These are phyloP conservation scores for Triglochin maritima DNA, from an alignment of 106 monocot species.

Conservation along the genomic window DNA sequence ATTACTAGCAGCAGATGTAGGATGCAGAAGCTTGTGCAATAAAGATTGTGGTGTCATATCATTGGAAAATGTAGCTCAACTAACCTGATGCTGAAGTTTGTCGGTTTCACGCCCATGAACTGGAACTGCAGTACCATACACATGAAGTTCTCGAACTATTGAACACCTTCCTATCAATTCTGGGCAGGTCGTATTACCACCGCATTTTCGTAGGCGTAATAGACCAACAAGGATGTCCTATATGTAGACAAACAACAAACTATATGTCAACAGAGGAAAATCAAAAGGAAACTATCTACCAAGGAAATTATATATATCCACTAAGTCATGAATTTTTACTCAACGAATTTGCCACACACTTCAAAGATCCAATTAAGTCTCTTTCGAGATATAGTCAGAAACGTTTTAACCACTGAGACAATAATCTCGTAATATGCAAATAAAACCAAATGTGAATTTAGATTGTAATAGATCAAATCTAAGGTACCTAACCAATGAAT, in stretches of 20 bases:
- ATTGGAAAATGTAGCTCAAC: not conserved
- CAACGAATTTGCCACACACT: too few species aligned
- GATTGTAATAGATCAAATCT: too few species aligned
- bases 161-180: slow-evolving; percentile 85
- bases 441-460: too few species aligned
- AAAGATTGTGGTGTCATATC: not conserved
- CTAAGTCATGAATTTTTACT: too few species aligned
- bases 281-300: too few species aligned
- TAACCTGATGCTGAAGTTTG: slow-evolving; percentile 91
- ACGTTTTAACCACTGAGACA: too few species aligned
- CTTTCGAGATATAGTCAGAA: too few species aligned
- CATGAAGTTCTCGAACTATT: slow-evolving; percentile 96
- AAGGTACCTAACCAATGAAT: too few species aligned
- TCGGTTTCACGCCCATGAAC: slow-evolving; percentile 98
- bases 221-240: slow-evolving; percentile 97
- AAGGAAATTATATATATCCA: too few species aligned
- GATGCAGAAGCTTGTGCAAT: not conserved
- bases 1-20: too few species aligned
- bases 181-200: slow-evolving; percentile 71
- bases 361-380: too few species aligned
- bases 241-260: not conserved
- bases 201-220: slow-evolving; percentile 82
- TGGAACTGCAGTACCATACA: slow-evolving; percentile 99
- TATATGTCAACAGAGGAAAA: not conserved
- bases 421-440: too few species aligned